Evolutionary conservation across 768 basidiomycete species (phyloP), one percentile per base, ranked within the genome.

Genomic region (Rhodosporidiobolus sp.): DNA sequence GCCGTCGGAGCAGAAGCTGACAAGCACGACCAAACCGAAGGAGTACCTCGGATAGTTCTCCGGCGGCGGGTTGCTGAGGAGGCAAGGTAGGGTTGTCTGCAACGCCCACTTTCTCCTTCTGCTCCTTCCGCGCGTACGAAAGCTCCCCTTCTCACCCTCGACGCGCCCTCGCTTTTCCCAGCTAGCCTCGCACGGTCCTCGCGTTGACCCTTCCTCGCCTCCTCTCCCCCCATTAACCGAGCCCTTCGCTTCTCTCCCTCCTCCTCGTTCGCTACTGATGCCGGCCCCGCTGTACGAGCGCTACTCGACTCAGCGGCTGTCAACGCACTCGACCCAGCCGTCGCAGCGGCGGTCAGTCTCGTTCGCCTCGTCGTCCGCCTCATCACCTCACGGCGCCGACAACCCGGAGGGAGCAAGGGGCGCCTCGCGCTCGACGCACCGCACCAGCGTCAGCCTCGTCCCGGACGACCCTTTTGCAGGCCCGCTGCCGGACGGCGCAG

Each of bases 11-110:
- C 34, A 65, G 54, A 55, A 54, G 58, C 43, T 73, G 52, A 65
- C 48, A 46, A 64, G 67, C 57, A 62, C 63, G 53, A 73, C 72
- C 17, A 69, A 65, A 54, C 67, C 72, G 35, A 60, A 59, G 14
- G 72, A 73, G 53, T 73, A 73, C 63, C 67, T 73, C 28, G 46
- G 38, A 7, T 43, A 43, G 38, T 43, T 7, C 19, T 35, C 32
- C 8, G 49, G 26, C 38, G 1, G 10, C 3, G 14, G 11, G 60
- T 9, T 2, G 11, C 4, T 5, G 28, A 57, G 46, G 28, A 9
- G n/a, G 10, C 16, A 49, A 20, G 24, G 35, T 34, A 6, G 28
- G 9, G 35, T 35, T 1, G 16, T 0, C 20, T 24, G 48, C 26
- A 50, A 49, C 30, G 17, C 16, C 4, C 16, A 43, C 34, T 6